These are phyloP conservation scores for Kwoniella dendrophila DNA, from an alignment of 768 basidiomycete species.

Conservation along the genomic window DNA sequence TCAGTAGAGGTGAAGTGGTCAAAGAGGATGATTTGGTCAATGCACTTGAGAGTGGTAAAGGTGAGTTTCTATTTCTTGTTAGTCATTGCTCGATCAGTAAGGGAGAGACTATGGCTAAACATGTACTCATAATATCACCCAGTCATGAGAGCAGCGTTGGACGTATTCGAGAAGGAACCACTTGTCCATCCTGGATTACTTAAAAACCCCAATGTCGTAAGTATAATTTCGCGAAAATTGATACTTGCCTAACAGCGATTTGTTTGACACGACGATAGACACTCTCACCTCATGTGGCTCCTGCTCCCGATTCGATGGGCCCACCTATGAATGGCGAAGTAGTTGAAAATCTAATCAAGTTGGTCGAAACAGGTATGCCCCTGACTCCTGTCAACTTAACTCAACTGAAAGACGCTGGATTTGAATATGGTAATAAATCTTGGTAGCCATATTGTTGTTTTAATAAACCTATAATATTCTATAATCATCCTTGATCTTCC, in stretches of 20 bases:
- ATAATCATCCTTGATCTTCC: no score
- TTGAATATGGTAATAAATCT: not conserved
- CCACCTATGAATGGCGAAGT: constrained; percentile 40
- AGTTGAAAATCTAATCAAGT: constrained; percentile 42
- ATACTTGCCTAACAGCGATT: not conserved
- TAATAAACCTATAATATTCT: no score
- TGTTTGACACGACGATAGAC: constrained; percentile 21
- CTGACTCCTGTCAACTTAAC: constrained; percentile 46
- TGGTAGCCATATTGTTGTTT: no score
- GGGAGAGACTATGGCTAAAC: not conserved
- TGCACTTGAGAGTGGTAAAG: constrained; percentile 54
- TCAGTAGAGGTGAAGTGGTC: constrained; percentile 51
- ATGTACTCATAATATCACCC: not conserved
- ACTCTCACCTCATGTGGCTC: constrained; percentile 30
- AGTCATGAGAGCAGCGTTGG: constrained; percentile 55
- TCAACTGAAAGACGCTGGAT: constrained; percentile 9
- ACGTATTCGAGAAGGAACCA: constrained; percentile 57
- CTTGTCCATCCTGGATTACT: constrained; percentile 48
- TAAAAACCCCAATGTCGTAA: constrained; percentile 38
- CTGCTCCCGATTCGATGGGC: constrained; percentile 29
- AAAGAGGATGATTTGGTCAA: constrained; percentile 53
- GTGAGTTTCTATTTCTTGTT: constrained; percentile 14
- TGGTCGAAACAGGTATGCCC: constrained; percentile 42
- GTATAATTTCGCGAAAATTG: constrained; percentile 9
- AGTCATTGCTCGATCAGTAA: not conserved